Conservation (phyloP, 2,329 filamentous ascomycete species). For the Verticillium dahliae region DNA sequence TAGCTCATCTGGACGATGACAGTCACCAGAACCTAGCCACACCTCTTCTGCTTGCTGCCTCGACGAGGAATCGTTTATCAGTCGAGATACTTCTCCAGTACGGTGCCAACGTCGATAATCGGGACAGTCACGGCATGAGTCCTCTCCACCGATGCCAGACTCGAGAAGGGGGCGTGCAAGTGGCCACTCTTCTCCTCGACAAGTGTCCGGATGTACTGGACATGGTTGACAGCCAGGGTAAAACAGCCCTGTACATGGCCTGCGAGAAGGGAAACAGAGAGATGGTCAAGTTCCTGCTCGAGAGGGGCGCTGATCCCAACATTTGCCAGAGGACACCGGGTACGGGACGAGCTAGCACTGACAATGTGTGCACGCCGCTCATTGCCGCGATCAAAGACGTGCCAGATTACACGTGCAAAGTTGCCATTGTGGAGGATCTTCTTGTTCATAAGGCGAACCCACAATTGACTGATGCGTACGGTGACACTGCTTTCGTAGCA, state of each 20-base stretch:
- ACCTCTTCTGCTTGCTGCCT: conserved; percentile 22
- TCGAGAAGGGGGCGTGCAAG: conserved; percentile 13
- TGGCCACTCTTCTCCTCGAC: conserved; percentile 17
- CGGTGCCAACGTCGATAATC: conserved; percentile 16
- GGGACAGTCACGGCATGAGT: conserved; percentile 15
- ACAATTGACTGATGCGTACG: conserved; percentile 9
- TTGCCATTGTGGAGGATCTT: conserved; percentile 15
- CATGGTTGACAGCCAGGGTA: conserved; percentile 14
- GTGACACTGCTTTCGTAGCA: conserved; percentile 4
- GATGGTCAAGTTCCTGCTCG: conserved; percentile 19
- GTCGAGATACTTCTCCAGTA: conserved; percentile 18
- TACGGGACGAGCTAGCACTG: not conserved
- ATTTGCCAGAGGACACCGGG: conserved; percentile 11
- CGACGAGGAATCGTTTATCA: conserved; percentile 18
- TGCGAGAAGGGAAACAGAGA: conserved; percentile 20
- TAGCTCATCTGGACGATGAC: conserved; percentile 14
- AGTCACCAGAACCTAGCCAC: conserved; percentile 15
- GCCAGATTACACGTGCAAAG: conserved; percentile 13
- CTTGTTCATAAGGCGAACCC: conserved; percentile 15
- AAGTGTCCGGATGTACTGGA: conserved; percentile 12
- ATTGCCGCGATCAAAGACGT: conserved; percentile 18
- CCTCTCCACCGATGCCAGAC: conserved; percentile 21
- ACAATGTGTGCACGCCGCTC: conserved; percentile 15
- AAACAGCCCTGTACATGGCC: conserved; percentile 21
- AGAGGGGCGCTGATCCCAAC: conserved; percentile 15